phyloP scores from a whole-genome alignment of 495 filamentous ascomycete species.

The Aspergillus haitiensis region DNA sequence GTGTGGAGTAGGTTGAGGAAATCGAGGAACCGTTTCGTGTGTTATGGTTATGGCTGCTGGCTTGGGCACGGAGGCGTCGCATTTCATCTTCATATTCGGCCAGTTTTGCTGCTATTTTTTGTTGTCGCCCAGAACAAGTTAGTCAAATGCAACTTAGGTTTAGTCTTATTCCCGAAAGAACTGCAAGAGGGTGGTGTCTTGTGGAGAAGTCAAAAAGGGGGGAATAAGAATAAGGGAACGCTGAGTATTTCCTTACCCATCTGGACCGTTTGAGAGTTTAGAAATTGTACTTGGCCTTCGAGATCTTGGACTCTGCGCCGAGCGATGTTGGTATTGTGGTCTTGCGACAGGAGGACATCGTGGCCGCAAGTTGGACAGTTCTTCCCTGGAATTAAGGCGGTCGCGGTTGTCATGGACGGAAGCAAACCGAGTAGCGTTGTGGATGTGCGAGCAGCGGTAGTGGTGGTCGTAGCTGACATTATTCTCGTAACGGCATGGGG shows the following conservation, averaged over 20 bases:
- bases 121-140: conserved; percentile 1
- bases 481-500: conserved; percentile 13
- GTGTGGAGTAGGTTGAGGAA: conserved; percentile 34
- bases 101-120: conserved; percentile 64
- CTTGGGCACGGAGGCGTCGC: conserved; percentile 57
- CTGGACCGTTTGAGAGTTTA: conserved; percentile 75
- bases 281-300: conserved; percentile 68
- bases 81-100: conserved; percentile 96
- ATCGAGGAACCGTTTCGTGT: conserved; percentile 34
- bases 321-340: conserved; percentile 48
- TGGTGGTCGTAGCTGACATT: conserved; percentile 33
- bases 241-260: conserved; percentile 54
- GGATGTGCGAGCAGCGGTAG: conserved; percentile 36
- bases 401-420: conserved; percentile 35
- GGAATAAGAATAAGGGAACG: conserved; percentile 14
- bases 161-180: neutral
- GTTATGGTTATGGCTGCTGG: conserved; percentile 28
- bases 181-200: neutral
- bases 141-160: conserved; percentile 1
- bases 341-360: conserved; percentile 33
- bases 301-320: conserved; percentile 76
- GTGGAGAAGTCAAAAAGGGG: neutral
- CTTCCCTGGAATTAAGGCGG: conserved; percentile 31
- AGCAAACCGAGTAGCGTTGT: conserved; percentile 38
- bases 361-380: conserved; percentile 52